Evolutionary conservation across 768 basidiomycete genomes (phyloP), one percentile per base, ranked within the genome.

Genomic region (Boletus rubropictus): DNA sequence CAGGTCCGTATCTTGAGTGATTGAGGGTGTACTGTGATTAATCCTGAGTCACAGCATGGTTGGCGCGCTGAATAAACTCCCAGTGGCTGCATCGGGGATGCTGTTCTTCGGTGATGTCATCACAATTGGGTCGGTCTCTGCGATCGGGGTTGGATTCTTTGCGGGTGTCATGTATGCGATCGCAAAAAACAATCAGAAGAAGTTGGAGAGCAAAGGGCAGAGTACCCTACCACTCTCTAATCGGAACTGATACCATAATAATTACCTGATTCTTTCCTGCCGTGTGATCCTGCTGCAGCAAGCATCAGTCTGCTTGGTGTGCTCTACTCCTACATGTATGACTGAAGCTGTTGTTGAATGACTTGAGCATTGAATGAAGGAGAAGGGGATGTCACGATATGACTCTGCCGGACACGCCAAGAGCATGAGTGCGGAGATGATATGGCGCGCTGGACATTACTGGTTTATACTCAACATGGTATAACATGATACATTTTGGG

Each of bases 21-120:
- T 25, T 33, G 22, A 39, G 24, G 27, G 31, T 17, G 36, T 42
- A 24, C 22, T 17, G 34, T 28, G 29, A 46, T 52, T 55, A 18
- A 66, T 3, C 34, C 4, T 44, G 32, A 33, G 10, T 39, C 38
- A 44, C 54, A 91, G 87, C 56, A 98, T 98, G 94, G 92, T 96
- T 46, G 94, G 94, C 10, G 94, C 94, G 0, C 68, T 98, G 57
- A 98, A 98, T 72, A 98, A 98, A 72, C 76, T 99, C 17, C 96
- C 96, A 31, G 92, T 99, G 39, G 96, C 96, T 7, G 94, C 92
- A 12, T 96, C 93, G n/a, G 96, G 96, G 20, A 90, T 99, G 85
- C 67, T 99, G 50, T 96, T 96, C 71, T 96, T 96, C 63, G 92
- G 91, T 35, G 94, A 99, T 65, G 69, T 82, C 21, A 84, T 90